Evolutionary conservation across 2,329 filamentous ascomycete species (phyloP).

Genomic region (Blastomyces parvus): DNA sequence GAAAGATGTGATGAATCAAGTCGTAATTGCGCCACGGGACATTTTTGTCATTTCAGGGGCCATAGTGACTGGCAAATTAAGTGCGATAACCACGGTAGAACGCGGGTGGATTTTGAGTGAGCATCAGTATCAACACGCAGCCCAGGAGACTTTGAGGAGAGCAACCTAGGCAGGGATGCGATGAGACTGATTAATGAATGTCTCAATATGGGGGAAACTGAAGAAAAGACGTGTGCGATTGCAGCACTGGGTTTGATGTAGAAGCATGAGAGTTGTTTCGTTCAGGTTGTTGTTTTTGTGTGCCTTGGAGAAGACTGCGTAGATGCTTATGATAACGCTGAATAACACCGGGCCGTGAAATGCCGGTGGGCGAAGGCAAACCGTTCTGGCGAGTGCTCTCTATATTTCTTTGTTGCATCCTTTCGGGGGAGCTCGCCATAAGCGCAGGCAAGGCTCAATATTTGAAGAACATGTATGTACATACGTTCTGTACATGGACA

Average conservation of each 20-base stretch:
- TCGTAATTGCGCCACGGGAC: conserved; percentile 11
- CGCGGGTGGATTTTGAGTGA: background rate
- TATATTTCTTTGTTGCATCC: background rate
- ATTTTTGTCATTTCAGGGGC: background rate
- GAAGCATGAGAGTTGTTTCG: background rate
- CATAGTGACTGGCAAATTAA: background rate
- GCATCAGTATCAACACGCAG: background rate
- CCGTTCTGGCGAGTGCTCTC: background rate
- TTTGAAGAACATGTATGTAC: no score
- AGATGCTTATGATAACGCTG: background rate
- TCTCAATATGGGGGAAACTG: background rate
- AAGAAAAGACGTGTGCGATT: background rate
- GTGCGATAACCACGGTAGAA: background rate
- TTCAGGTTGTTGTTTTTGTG: background rate
- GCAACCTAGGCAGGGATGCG: background rate
- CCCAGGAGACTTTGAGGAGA: no score
- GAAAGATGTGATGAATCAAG: conserved; percentile 40
- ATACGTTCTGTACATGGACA: no score
- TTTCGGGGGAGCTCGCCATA: background rate
- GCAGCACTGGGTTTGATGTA: background rate
- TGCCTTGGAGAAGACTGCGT: background rate
- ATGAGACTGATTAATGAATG: background rate
- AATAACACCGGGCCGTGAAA: background rate
- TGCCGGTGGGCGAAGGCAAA: background rate
- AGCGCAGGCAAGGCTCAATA: background rate